phyloP scores from a whole-genome alignment of 2,329 filamentous ascomycete genomes.

The Penicillium crustosum region DNA sequence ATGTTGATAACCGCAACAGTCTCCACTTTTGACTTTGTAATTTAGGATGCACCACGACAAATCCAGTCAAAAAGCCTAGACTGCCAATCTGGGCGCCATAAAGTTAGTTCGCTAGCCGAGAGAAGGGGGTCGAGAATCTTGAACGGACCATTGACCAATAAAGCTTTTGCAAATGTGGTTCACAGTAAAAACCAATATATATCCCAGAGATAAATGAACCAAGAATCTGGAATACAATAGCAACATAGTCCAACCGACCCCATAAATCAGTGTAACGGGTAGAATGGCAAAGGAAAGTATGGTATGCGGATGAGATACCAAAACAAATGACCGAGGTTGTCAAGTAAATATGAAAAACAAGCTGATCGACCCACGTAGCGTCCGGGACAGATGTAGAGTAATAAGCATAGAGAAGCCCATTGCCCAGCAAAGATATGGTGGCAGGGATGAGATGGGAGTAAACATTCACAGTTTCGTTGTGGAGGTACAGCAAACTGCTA shows the following conservation, averaged over 20 bases:
- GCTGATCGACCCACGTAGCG: constrained; percentile 14
- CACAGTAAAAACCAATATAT: constrained; percentile 39
- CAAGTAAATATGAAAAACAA: constrained; percentile 24
- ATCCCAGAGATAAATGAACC: constrained; percentile 39
- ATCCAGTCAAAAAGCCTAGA: constrained; percentile 31
- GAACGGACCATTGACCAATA: constrained; percentile 40
- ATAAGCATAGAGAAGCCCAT: constrained; percentile 18
- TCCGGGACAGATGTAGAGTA: constrained; percentile 12
- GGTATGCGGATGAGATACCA: constrained; percentile 30
- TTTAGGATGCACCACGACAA: constrained; percentile 37
- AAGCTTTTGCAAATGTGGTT: constrained; percentile 25
- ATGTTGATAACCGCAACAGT: constrained; percentile 27
- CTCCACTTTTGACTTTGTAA: constrained; percentile 34
- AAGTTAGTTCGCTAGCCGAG: background rate
- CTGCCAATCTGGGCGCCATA: constrained; percentile 26
- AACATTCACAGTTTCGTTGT: constrained; percentile 25
- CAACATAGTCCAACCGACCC: constrained; percentile 34
- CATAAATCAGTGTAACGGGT: constrained; percentile 23
- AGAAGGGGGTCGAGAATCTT: background rate
- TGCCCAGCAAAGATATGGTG: constrained; percentile 19
- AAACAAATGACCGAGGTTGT: constrained; percentile 12
- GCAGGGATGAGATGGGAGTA: constrained; percentile 29
- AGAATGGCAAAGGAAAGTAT: constrained; percentile 39
- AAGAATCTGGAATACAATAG: constrained; percentile 35
- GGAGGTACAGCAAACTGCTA: constrained; percentile 14